A percentile compares a stretch with the other conserved stretches of the same genome.
These are phyloP conservation scores for Neonectria punicea DNA, from an alignment of 2,329 filamentous ascomycete genomes.

Conservation along the genomic window DNA sequence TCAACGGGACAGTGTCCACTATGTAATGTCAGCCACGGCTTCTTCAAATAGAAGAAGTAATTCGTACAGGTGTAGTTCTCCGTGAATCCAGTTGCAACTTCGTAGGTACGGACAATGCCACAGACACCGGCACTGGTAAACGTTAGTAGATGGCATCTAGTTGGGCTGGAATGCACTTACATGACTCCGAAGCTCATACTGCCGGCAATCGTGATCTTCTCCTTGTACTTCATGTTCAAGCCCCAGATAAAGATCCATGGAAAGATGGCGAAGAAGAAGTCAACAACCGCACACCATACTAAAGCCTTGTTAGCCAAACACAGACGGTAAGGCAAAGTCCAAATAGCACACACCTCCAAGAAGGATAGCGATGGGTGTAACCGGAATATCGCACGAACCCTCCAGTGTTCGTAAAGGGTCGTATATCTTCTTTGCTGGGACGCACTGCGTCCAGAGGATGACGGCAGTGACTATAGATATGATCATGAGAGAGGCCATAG, in stretches of 20 bases:
- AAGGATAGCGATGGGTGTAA: constrained; percentile 24
- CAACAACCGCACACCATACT: constrained; percentile 42
- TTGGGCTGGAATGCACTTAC: constrained; percentile 31
- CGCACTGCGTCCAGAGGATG: constrained; percentile 26
- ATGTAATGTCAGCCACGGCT: background rate
- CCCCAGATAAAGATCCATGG: constrained; percentile 57
- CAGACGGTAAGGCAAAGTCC: background rate
- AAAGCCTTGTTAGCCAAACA: background rate
- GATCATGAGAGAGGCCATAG: constrained; percentile 30
- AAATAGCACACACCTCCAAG: constrained; percentile 24
- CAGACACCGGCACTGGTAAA: constrained; percentile 25
- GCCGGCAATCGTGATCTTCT: constrained; percentile 53
- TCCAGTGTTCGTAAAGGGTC: constrained; percentile 8
- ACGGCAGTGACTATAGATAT: constrained; percentile 16
- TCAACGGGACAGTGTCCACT: constrained; percentile 49
- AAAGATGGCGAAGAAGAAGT: constrained; percentile 53
- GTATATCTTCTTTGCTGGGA: constrained; percentile 27
- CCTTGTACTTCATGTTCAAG: constrained; percentile 54
- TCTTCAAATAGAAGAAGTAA: background rate
- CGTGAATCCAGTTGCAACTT: constrained; percentile 27
- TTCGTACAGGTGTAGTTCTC: constrained; percentile 27
- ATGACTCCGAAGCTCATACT: constrained; percentile 55
- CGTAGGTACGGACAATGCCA: constrained; percentile 30
- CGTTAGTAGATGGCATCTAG: background rate
- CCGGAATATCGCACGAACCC: constrained; percentile 12